These are phyloP conservation scores for Boletus barrowsii DNA, from an alignment of 768 basidiomycete genomes.

Conservation along the genomic window DNA sequence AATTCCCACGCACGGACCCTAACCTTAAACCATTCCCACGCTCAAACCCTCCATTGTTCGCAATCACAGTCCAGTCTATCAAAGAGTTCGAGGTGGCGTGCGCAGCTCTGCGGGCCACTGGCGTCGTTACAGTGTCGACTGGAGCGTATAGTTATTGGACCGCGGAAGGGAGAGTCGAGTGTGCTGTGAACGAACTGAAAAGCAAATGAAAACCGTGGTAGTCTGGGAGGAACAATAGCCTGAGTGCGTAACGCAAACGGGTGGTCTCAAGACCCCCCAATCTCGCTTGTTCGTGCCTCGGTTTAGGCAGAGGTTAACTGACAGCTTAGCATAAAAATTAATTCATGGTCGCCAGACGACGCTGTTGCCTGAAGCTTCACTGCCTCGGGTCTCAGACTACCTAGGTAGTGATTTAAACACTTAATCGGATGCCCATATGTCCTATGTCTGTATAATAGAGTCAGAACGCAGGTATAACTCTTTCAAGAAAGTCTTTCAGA, in stretches of 20 bases:
- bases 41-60: slow-evolving; percentile 24
- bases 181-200: not conserved
- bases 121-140: not conserved
- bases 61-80: not conserved
- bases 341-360: too few relatives aligned
- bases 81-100: not conserved
- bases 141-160: not conserved
- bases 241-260: slow-evolving; percentile 2
- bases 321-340: too few relatives aligned
- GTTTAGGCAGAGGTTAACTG: not conserved
- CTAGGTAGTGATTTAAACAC: too few relatives aligned
- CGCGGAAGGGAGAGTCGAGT: not conserved
- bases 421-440: too few relatives aligned
- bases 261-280: slow-evolving; percentile 30
- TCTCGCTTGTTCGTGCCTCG: slow-evolving; percentile 1
- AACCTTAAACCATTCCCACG: slow-evolving; percentile 36
- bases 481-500: not conserved
- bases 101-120: not conserved
- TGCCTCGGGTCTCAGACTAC: too few relatives aligned
- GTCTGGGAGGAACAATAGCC: not conserved
- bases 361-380: too few relatives aligned
- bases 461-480: not conserved
- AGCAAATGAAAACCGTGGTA: not conserved
- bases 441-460: too few relatives aligned
- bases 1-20: slow-evolving; percentile 46